Evolutionary conservation across 345 rosid species (phyloP).

Genomic region (Adansonia digitata): DNA sequence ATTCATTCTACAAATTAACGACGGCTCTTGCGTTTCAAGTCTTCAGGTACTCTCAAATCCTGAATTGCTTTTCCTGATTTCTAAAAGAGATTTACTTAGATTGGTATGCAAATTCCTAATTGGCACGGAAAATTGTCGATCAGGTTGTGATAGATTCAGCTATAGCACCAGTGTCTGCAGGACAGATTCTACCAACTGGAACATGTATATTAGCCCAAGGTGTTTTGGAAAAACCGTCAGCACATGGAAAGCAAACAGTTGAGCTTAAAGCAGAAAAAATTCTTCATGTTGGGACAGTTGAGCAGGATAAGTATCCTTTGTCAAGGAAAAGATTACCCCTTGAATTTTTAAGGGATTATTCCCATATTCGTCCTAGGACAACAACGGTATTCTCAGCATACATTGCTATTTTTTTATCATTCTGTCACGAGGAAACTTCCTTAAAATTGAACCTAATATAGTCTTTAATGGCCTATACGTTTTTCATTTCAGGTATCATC

Average conservation of each 20-base stretch:
- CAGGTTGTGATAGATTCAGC: slow-evolving; percentile 72
- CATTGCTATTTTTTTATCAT: neutral
- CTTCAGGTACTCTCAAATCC: slow-evolving; percentile 45
- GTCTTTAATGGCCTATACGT: neutral
- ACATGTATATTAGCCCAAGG: slow-evolving; percentile 79
- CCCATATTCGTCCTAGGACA: slow-evolving; percentile 90
- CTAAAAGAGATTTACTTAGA: neutral
- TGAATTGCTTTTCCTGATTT: neutral
- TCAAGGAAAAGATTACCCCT: slow-evolving; percentile 66
- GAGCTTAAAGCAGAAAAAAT: slow-evolving; percentile 62
- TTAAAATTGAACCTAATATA: slow-evolving; percentile 9
- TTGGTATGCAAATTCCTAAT: neutral
- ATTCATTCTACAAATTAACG: slow-evolving; percentile 47
- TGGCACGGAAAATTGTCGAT: neutral
- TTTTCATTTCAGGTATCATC: slow-evolving; percentile 58
- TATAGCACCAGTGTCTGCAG: slow-evolving; percentile 31
- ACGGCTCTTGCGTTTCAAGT: slow-evolving; percentile 60
- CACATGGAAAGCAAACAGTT: slow-evolving; percentile 31
- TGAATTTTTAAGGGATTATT: slow-evolving; percentile 51
- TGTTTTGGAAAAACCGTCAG: slow-evolving; percentile 27
- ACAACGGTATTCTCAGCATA: slow-evolving; percentile 48
- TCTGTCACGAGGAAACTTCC: neutral
- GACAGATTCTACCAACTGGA: slow-evolving; percentile 48
- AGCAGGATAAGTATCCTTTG: slow-evolving; percentile 48
- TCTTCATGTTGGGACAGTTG: slow-evolving; percentile 71